Percentiles rank a stretch among this genome's conserved stretches.
These are phyloP conservation scores for Peterozyma xylosa DNA, from an alignment of 805 yeast genomes.

Conservation along the genomic window DNA sequence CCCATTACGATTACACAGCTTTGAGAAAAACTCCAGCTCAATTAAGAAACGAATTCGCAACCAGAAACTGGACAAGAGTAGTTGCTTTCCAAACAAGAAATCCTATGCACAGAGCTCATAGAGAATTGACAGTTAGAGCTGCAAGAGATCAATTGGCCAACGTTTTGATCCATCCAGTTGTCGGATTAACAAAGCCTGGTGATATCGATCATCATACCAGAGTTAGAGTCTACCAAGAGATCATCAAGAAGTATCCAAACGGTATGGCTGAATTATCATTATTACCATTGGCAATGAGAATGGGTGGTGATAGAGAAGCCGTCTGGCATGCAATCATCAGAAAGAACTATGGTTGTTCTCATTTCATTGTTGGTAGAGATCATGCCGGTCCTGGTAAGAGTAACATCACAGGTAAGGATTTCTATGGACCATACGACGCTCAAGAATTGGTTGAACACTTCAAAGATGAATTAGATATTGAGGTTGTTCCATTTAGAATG, in stretches of 20 bases:
- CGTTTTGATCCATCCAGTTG: conserved; percentile 92
- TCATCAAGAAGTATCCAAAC: conserved; percentile 86
- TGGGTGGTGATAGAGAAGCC: conserved; percentile 99
- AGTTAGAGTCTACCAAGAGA: conserved; percentile 89
- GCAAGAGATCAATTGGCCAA: conserved; percentile 88
- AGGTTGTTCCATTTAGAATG: conserved; percentile 94
- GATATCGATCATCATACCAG: conserved; percentile 97
- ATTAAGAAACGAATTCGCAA: conserved; percentile 74
- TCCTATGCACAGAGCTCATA: conserved; percentile 98
- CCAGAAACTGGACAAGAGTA: conserved; percentile 78
- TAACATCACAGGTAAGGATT: conserved; percentile 82
- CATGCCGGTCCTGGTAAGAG: conserved; percentile 93
- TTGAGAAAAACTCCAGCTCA: conserved; percentile 87
- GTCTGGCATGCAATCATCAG: conserved; percentile 97
- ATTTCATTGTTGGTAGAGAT: conserved; percentile 95
- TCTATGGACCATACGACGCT: conserved; percentile 96
- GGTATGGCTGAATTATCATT: conserved; percentile 88
- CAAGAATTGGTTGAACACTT: conserved; percentile 77
- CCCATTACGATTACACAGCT: conserved; percentile 85
- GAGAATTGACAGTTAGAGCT: conserved; percentile 93
- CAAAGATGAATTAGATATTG: conserved; percentile 73
- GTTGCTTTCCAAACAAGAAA: conserved; percentile 98
- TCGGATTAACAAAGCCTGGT: conserved; percentile 94
- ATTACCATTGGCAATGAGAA: conserved; percentile 94
- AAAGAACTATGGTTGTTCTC: conserved; percentile 94